These are phyloP conservation scores for Acacia crassicarpa DNA, from an alignment of 306 rosid species.

Conservation along the genomic window DNA sequence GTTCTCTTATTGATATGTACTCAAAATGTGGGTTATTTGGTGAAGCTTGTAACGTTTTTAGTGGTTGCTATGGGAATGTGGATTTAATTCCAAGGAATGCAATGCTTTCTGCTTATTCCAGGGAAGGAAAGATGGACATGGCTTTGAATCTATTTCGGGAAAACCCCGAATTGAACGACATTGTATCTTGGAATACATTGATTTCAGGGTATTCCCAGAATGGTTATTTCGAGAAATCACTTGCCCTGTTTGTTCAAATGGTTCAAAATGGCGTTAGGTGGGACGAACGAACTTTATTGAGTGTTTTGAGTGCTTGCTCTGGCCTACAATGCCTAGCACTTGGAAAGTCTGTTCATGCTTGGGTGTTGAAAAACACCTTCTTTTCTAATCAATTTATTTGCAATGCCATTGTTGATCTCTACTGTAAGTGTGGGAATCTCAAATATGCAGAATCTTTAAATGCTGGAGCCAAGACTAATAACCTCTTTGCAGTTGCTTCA, in stretches of 20 bases:
- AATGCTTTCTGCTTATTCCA: slow-evolving; percentile 76
- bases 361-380: slow-evolving; percentile 54
- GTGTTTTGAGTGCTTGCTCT: slow-evolving; percentile 70
- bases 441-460: slow-evolving; percentile 58
- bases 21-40: slow-evolving; percentile 68
- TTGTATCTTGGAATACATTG: slow-evolving; percentile 79
- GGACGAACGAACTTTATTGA: slow-evolving; percentile 69
- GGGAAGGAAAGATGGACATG: slow-evolving; percentile 67
- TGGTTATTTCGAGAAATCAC: slow-evolving; percentile 55
- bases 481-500: slow-evolving; percentile 56
- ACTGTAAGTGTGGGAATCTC: slow-evolving; percentile 69
- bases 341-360: slow-evolving; percentile 68
- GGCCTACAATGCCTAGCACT: slow-evolving; percentile 48
- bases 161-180: slow-evolving; percentile 49
- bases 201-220: slow-evolving; percentile 67
- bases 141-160: slow-evolving; percentile 57
- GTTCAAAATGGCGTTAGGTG: slow-evolving; percentile 44
- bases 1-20: slow-evolving; percentile 79
- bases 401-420: slow-evolving; percentile 71
- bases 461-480: slow-evolving; percentile 31
- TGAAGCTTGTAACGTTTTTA: slow-evolving; percentile 49
- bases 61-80: slow-evolving; percentile 41
- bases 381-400: slow-evolving; percentile 59
- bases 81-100: slow-evolving; percentile 75
- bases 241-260: slow-evolving; percentile 57